Percentiles rank a stretch among this genome's conserved stretches.
Evolutionary conservation across 2,329 filamentous ascomycete genomes (phyloP).

Genomic region (Didymella glomerata): DNA sequence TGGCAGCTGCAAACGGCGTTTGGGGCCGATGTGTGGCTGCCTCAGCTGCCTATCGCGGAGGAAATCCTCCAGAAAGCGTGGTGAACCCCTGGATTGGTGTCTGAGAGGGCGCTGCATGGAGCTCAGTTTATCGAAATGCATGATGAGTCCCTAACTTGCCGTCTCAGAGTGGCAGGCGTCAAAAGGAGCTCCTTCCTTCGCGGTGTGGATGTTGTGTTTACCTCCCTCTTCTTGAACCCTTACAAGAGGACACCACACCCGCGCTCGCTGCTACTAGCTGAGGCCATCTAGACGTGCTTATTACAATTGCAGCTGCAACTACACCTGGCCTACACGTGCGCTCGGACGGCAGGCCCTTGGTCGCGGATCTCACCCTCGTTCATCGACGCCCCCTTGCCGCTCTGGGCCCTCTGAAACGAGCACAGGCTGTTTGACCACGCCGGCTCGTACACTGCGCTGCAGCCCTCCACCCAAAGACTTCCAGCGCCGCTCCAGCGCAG

Average conservation of each 20-base stretch:
- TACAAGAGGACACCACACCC: background rate
- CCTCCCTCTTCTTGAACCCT: background rate
- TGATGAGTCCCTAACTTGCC: slow-evolving; percentile 24
- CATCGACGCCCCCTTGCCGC: slow-evolving; percentile 35
- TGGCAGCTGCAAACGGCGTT: slow-evolving; percentile 20
- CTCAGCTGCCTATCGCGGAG: slow-evolving; percentile 6
- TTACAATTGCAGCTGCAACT: slow-evolving; percentile 3
- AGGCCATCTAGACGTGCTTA: slow-evolving; percentile 2
- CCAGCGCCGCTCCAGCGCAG: slow-evolving; percentile 4
- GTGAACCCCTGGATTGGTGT: slow-evolving; percentile 18
- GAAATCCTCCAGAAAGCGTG: slow-evolving; percentile 1
- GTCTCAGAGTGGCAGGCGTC: slow-evolving; percentile 26
- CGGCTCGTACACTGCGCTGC: slow-evolving; percentile 14
- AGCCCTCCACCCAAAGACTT: slow-evolving; percentile 14
- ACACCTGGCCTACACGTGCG: slow-evolving; percentile 16
- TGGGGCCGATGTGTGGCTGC: slow-evolving; percentile 12
- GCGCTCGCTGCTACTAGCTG: slow-evolving; percentile 5
- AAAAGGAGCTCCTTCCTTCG: slow-evolving; percentile 19
- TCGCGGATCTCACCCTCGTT: slow-evolving; percentile 28
- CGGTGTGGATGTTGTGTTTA: background rate
- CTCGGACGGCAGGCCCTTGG: slow-evolving; percentile 24
- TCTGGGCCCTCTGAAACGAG: slow-evolving; percentile 35
- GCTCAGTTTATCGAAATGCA: slow-evolving; percentile 28
- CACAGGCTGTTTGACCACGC: slow-evolving; percentile 28
- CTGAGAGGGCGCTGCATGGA: slow-evolving; percentile 29